A percentile compares a stretch with the other conserved stretches of the same genome.
These are phyloP conservation scores for Naganishia friedmannii DNA, from an alignment of 768 basidiomycete genomes.

Conservation along the genomic window DNA sequence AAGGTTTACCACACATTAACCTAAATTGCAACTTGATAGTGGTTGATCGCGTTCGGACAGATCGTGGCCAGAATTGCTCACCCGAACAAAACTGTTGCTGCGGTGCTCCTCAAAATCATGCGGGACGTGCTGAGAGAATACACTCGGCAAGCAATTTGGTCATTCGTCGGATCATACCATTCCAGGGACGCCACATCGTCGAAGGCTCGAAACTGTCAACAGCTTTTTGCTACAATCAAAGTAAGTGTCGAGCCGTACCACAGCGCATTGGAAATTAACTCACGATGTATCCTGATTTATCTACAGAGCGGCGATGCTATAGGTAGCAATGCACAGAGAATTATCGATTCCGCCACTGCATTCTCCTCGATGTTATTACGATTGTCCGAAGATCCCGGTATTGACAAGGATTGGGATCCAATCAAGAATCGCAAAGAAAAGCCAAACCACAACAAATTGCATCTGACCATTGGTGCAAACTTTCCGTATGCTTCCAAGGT, in stretches of 20 bases:
- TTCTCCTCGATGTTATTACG: constrained; percentile 39
- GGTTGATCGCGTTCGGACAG: constrained; percentile 94
- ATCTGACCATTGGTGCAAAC: constrained; percentile 39
- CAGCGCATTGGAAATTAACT: neutral
- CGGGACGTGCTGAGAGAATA: constrained; percentile 70
- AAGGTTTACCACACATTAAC: neutral
- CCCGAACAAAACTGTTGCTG: constrained; percentile 62
- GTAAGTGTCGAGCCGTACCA: constrained; percentile 33
- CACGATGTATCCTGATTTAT: neutral
- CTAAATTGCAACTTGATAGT: constrained; percentile 57
- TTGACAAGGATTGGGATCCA: constrained; percentile 27
- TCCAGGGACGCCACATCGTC: constrained; percentile 60
- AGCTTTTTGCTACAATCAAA: constrained; percentile 43
- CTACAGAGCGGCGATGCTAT: constrained; percentile 50
- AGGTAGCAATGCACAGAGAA: constrained; percentile 59
- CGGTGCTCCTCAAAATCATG: constrained; percentile 66
- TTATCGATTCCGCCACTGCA: constrained; percentile 49
- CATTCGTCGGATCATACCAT: constrained; percentile 81
- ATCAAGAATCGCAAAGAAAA: constrained; percentile 38
- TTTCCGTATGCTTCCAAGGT: constrained; percentile 61
- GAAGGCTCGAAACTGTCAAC: constrained; percentile 62
- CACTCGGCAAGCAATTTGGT: constrained; percentile 89
- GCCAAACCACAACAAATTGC: constrained; percentile 37
- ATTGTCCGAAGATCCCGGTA: constrained; percentile 34
- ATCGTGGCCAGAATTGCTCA: constrained; percentile 91